Evolutionary conservation across 768 basidiomycete species (phyloP), one percentile per base, ranked within the genome.

Genomic region (Crucibulum laeve): DNA sequence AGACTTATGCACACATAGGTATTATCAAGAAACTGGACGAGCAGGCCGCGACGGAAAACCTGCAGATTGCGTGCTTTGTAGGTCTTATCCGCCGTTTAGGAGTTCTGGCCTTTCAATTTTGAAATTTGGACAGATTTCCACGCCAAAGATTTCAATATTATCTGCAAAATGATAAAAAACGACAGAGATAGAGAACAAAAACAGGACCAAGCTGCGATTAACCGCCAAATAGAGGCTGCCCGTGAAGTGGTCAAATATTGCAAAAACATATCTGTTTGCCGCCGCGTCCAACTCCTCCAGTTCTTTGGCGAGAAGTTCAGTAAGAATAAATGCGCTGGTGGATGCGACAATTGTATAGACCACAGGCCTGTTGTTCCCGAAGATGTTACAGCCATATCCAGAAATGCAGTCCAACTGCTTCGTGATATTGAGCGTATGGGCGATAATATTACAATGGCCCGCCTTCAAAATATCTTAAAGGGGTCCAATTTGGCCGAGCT

Each of bases 1-100:
- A 19, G 30, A n/a, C 11, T 3, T 25, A 10, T 26, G 15, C 25
- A 5, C 4, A 6, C 43, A 36, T 23, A 89, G 87, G 1, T 89
- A 89, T 56, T 93, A 92, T 55, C 92, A 98, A 67, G 96, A 99
- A 67, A 98, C 95, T 0, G 96, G 96, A 4, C 82, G 96, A 44
- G 96, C 94, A 14, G 96, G 96, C 4, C 79, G 96, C 46, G 96
- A 99, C 56, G 91, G 91, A 4, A 61, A 76, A 52, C 76, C 79
- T 1, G 84, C 96, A 0, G 81, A 87, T 40, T 99, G 96, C 62
- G 62, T 96, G 10, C 76, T 98, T 8, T 92, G 91, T 95, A 59
- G 56, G 84, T 65, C 4, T n/a, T 34, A 28, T 10, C 11, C 11
- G 7, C 40, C 25, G 5, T 23, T 4, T 17, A 22, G 38, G 23